Evolutionary conservation across 2,329 filamentous ascomycete genomes (phyloP).

Genomic region (Trichophyton mentagrophytes): DNA sequence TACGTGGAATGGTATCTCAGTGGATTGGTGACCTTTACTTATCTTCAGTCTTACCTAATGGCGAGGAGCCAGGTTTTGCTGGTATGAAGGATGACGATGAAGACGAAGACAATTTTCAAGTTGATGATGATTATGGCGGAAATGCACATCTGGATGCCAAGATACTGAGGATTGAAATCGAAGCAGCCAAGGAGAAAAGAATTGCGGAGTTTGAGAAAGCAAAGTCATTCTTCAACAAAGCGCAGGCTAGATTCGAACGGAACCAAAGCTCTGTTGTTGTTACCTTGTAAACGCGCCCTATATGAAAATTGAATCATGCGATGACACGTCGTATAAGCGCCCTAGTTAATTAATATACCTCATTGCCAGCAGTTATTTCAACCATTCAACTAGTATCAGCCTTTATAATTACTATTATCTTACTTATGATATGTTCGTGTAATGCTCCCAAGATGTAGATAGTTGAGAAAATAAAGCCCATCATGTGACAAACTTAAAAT

Average conservation of each 20-base stretch:
- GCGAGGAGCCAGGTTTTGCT: conserved; percentile 5
- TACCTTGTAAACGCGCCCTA: too few relatives aligned
- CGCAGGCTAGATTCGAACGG: conserved; percentile 21
- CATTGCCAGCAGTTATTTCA: too few relatives aligned
- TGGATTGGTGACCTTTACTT: conserved; percentile 58
- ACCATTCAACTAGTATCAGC: too few relatives aligned
- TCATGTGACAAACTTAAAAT: neutral
- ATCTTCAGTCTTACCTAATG: conserved; percentile 20
- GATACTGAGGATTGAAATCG: conserved; percentile 23
- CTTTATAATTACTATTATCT: too few relatives aligned
- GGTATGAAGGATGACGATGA: conserved; percentile 6
- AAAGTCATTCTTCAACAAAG: conserved; percentile 24
- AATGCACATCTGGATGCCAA: conserved; percentile 17
- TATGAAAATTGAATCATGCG: too few relatives aligned
- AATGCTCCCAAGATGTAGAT: too few relatives aligned
- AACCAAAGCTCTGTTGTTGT: conserved; percentile 16
- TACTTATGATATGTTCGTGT: too few relatives aligned
- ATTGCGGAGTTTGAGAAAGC: conserved; percentile 23
- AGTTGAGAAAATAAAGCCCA: too few relatives aligned
- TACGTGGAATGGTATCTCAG: conserved; percentile 61
- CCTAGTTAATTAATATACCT: too few relatives aligned
- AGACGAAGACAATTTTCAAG: neutral
- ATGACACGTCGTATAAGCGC: too few relatives aligned
- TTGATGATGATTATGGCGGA: conserved; percentile 5
- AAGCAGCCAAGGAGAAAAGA: conserved; percentile 25